phyloP scores from a whole-genome alignment of 176 grass and related monocot species.

The Tuctoria greenei region DNA sequence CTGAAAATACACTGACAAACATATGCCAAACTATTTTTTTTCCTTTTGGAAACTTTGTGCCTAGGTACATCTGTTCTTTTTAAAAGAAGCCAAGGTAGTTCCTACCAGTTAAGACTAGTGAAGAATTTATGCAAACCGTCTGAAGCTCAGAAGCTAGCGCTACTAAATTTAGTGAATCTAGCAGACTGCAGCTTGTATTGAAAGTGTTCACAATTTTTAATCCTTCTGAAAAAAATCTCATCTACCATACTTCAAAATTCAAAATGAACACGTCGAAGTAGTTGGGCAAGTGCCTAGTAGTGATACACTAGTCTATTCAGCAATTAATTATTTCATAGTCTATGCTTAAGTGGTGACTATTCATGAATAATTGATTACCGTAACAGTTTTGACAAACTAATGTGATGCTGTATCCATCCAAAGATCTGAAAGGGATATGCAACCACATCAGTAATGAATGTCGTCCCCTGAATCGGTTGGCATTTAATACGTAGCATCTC shows the following conservation, averaged over 20 bases:
- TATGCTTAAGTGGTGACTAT: neutral
- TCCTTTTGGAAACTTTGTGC: too few relatives aligned
- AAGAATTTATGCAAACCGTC: neutral
- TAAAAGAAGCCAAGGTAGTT: neutral
- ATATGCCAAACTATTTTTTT: too few relatives aligned
- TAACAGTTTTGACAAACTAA: constrained; percentile 7
- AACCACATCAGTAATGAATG: constrained; percentile 31
- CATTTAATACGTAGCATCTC: constrained; percentile 34
- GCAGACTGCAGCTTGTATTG: too few relatives aligned
- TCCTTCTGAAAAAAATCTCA: neutral
- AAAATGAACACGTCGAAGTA: neutral
- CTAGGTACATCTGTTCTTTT: too few relatives aligned
- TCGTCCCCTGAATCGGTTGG: constrained; percentile 36
- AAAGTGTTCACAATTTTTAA: too few relatives aligned
- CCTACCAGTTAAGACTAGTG: neutral
- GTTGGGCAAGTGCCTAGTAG: neutral
- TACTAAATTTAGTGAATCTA: too few relatives aligned
- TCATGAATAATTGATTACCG: neutral
- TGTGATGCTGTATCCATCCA: neutral
- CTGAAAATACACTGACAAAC: too few relatives aligned
- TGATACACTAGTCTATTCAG: neutral
- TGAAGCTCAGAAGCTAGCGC: neutral
- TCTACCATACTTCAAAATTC: neutral
- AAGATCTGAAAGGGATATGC: constrained; percentile 15
- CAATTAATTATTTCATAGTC: constrained; percentile 15